These are phyloP conservation scores for Zygosaccharomyces bisporus DNA, from an alignment of 805 yeast species.

Conservation along the genomic window DNA sequence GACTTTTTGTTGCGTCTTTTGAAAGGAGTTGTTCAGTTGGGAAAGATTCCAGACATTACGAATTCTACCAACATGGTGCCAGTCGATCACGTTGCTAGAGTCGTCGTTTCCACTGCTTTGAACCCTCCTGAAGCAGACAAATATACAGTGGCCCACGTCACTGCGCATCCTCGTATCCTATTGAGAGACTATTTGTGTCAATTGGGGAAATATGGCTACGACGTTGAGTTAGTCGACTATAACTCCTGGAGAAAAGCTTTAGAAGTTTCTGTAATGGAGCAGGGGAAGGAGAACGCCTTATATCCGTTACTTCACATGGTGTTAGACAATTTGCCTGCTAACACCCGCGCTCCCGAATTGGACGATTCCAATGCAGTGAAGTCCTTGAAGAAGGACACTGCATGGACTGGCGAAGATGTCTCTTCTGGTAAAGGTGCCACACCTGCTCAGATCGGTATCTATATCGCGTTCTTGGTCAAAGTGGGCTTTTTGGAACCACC, in stretches of 20 bases:
- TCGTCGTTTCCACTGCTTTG: slow-evolving; percentile 77
- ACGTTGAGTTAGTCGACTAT: slow-evolving; percentile 59
- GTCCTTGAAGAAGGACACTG: slow-evolving; percentile 59
- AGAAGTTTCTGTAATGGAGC: slow-evolving; percentile 73
- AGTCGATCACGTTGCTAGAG: slow-evolving; percentile 95
- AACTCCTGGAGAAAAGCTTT: slow-evolving; percentile 72
- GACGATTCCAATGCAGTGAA: slow-evolving; percentile 79
- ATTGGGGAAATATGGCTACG: slow-evolving; percentile 69
- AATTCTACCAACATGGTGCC: slow-evolving; percentile 96
- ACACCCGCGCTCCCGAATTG: slow-evolving; percentile 91
- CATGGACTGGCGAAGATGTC: slow-evolving; percentile 62
- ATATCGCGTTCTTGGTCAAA: slow-evolving; percentile 73
- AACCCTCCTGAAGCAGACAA: slow-evolving; percentile 57
- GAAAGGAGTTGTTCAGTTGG: slow-evolving; percentile 90
- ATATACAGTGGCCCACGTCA: slow-evolving; percentile 85
- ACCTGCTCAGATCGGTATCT: slow-evolving; percentile 60
- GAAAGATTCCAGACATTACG: slow-evolving; percentile 76
- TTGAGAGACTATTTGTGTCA: slow-evolving; percentile 72
- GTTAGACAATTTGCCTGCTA: slow-evolving; percentile 83
- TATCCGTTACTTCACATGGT: slow-evolving; percentile 94
- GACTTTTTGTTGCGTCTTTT: slow-evolving; percentile 92
- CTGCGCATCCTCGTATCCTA: slow-evolving; percentile 89
- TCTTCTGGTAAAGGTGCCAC: slow-evolving; percentile 77
- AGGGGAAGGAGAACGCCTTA: slow-evolving; percentile 74
- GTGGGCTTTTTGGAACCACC: slow-evolving; percentile 79